Evolutionary conservation across 2,329 filamentous ascomycete genomes (phyloP).

Genomic region (Apiospora sp.): DNA sequence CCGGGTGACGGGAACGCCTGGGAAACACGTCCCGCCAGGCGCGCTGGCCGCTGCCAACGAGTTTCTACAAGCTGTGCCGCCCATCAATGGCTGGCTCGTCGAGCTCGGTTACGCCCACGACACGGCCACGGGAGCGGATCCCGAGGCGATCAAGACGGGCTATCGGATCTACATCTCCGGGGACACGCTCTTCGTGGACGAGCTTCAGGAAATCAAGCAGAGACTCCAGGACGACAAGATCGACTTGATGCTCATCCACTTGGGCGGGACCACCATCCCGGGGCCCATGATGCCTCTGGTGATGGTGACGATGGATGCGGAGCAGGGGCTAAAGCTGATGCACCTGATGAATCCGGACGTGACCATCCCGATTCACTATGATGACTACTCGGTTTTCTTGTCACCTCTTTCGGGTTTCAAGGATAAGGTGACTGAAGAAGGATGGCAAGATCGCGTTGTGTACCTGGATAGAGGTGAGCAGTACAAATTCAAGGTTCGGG

Average conservation of each 20-base stretch:
- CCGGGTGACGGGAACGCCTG: conserved; percentile 69
- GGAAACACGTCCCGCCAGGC: conserved; percentile 64
- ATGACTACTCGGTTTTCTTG: conserved; percentile 70
- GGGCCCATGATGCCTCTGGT: conserved; percentile 64
- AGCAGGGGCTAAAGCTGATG: conserved; percentile 68
- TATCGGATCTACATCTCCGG: conserved; percentile 73
- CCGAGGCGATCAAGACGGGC: conserved; percentile 50
- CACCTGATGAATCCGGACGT: conserved; percentile 65
- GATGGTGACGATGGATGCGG: conserved; percentile 75
- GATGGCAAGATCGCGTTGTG: conserved; percentile 60
- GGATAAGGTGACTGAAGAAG: conserved; percentile 59
- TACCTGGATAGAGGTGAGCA: conserved; percentile 67
- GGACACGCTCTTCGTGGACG: conserved; percentile 69
- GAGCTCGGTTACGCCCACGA: conserved; percentile 60
- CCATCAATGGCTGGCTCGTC: conserved; percentile 72
- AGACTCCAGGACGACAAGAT: conserved; percentile 62
- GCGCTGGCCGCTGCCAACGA: conserved; percentile 49
- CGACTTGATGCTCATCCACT: conserved; percentile 72
- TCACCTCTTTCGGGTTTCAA: conserved; percentile 68
- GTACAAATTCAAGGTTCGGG: conserved; percentile 61
- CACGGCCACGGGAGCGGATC: conserved; percentile 30
- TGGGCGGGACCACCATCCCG: conserved; percentile 72
- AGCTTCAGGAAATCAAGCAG: conserved; percentile 67
- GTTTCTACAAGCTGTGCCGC: conserved; percentile 58
- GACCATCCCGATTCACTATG: conserved; percentile 70